Evolutionary conservation across 306 rosid species (phyloP).

Genomic region (Quercus agrifolia): DNA sequence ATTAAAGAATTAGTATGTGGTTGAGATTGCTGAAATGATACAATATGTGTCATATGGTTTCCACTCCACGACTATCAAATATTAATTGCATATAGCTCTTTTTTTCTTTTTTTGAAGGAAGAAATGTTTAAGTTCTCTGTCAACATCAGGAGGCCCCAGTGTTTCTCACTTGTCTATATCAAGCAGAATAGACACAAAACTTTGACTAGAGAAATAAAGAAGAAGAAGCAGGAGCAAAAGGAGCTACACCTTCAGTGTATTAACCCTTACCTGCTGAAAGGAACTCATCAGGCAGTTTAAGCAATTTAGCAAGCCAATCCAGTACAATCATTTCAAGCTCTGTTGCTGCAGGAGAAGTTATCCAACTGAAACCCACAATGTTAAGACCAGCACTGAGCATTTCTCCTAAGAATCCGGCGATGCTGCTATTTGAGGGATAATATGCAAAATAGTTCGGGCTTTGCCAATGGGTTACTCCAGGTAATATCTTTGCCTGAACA

Average conservation of each 20-base stretch:
- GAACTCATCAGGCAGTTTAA: conserved; percentile 60
- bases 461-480: conserved; percentile 99
- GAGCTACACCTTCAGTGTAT: neutral
- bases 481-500: conserved; percentile 75
- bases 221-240: neutral
- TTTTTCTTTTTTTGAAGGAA: neutral
- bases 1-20: neutral
- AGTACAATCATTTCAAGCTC: conserved; percentile 87
- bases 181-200: neutral
- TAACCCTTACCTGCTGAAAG: conserved; percentile 59
- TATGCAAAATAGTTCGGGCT: conserved; percentile 93
- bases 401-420: conserved; percentile 94
- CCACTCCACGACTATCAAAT: neutral
- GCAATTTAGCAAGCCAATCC: conserved; percentile 89
- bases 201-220: neutral
- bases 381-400: conserved; percentile 94
- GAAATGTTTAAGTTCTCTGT: neutral
- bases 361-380: conserved; percentile 95
- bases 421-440: conserved; percentile 89
- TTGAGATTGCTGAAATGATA: no score
- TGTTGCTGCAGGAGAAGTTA: conserved; percentile 95
- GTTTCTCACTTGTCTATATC: neutral
- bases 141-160: neutral
- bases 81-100: neutral
- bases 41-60: neutral